phyloP scores from a whole-genome alignment of 106 monocot genomes.

The Phalaenopsis equestris region DNA sequence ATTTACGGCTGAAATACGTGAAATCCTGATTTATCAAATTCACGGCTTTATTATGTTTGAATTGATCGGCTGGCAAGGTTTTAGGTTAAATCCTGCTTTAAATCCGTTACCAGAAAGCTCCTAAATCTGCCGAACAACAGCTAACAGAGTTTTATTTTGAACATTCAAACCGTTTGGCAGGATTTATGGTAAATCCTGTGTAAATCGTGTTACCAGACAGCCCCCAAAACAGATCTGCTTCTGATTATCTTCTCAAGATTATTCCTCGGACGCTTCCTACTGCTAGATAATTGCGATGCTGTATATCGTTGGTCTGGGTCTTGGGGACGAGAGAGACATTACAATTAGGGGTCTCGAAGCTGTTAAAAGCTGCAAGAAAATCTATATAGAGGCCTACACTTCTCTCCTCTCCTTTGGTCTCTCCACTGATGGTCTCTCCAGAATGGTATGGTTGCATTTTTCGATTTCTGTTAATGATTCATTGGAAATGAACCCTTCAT shows the following conservation, averaged over 20 bases:
- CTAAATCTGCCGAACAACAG: too few species aligned
- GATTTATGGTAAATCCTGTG: too few species aligned
- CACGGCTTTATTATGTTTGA: too few species aligned
- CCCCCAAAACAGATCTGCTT: too few species aligned
- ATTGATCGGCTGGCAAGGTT: too few species aligned
- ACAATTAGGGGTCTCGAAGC: constrained; percentile 74
- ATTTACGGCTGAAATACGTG: too few species aligned
- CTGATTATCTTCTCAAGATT: background rate
- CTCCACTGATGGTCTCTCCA: constrained; percentile 49
- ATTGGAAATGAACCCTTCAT: background rate
- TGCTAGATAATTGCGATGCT: constrained; percentile 29
- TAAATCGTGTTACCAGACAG: too few species aligned
- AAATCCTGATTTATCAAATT: too few species aligned
- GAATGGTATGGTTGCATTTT: constrained; percentile 22
- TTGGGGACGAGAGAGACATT: constrained; percentile 83
- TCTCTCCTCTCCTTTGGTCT: constrained; percentile 84
- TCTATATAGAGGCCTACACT: constrained; percentile 89
- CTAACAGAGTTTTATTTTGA: too few species aligned
- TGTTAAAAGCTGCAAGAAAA: constrained; percentile 37
- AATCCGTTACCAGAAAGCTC: too few species aligned
- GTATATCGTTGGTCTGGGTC: constrained; percentile 68
- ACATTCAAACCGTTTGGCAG: too few species aligned
- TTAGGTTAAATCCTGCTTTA: too few species aligned
- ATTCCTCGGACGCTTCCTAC: background rate
- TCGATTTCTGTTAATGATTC: background rate